Conservation (phyloP, 1,139 yeast genomes). For the Meyerozyma guilliermondii region DNA sequence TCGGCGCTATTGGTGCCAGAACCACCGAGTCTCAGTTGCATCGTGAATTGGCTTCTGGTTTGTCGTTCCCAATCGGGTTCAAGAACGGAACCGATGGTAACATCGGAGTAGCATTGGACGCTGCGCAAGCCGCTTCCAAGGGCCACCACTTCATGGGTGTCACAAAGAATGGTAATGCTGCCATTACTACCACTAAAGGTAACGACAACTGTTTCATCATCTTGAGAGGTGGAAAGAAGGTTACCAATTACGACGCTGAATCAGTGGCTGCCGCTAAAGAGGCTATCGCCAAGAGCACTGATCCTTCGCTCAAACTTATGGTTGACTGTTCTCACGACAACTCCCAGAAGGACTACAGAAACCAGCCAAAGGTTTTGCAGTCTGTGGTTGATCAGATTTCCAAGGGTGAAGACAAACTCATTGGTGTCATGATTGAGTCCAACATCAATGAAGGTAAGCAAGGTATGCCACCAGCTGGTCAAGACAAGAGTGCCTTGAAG, state of each 20-base stretch:
- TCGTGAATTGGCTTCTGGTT: conserved; percentile 94
- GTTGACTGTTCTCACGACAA: conserved; percentile 98
- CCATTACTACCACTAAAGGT: conserved; percentile 93
- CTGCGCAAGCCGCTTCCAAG: conserved; percentile 85
- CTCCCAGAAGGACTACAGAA: conserved; percentile 87
- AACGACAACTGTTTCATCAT: conserved; percentile 85
- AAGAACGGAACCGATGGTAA: conserved; percentile 98
- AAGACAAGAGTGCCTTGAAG: conserved; percentile 63
- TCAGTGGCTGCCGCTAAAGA: conserved; percentile 74
- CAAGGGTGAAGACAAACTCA: conserved; percentile 70
- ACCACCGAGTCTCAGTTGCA: conserved; percentile 98
- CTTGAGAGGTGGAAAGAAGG: conserved; percentile 91
- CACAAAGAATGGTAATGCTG: conserved; percentile 94
- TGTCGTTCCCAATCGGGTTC: conserved; percentile 97
- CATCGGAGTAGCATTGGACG: conserved; percentile 88
- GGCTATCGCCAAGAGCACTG: conserved; percentile 36
- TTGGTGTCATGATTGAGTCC: conserved; percentile 96
- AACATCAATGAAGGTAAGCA: conserved; percentile 92
- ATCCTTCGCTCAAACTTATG: conserved; percentile 56
- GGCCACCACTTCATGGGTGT: conserved; percentile 97
- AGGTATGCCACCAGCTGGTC: conserved; percentile 57
- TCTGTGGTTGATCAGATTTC: conserved; percentile 79
- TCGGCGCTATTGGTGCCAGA: conserved; percentile 98
- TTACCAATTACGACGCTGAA: conserved; percentile 84
- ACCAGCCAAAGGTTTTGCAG: conserved; percentile 84